phyloP scores from a whole-genome alignment of 176 grass and related monocot genomes.

The Microstegium vimineum region DNA sequence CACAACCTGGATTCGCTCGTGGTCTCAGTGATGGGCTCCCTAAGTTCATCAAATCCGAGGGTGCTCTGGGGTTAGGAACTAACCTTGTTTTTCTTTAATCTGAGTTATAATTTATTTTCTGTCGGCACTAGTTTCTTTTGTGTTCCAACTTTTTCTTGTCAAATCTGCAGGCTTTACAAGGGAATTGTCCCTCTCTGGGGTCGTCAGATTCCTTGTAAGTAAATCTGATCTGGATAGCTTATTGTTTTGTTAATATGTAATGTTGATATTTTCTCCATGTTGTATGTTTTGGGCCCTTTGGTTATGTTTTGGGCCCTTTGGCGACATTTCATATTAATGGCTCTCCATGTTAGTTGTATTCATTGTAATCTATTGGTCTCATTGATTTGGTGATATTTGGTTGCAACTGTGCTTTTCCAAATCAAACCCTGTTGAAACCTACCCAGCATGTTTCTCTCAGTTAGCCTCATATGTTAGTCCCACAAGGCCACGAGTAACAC shows the following conservation, averaged over 20 bases:
- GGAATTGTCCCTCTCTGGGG: conserved; percentile 69
- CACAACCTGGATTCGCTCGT: conserved; percentile 64
- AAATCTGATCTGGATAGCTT: not conserved
- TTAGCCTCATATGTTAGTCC: not conserved
- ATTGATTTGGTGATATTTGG: not conserved
- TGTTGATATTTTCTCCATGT: not conserved
- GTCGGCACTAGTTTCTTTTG: not conserved
- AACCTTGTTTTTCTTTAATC: not conserved
- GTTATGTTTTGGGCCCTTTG: not conserved
- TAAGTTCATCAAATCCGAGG: conserved; percentile 65
- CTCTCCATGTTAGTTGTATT: not conserved
- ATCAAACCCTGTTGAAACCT: not conserved
- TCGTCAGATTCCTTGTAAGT: conserved; percentile 73
- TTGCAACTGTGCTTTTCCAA: not conserved
- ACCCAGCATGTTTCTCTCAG: not conserved
- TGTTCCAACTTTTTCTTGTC: conserved; percentile 15
- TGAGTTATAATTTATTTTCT: not conserved
- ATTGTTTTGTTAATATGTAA: not conserved
- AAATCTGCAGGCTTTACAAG: conserved; percentile 51
- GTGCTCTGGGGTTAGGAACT: conserved; percentile 41
- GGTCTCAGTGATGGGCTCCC: conserved; percentile 57
- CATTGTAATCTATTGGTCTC: not conserved
- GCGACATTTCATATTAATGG: not conserved
- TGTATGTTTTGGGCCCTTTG: not conserved
- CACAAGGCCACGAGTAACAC: not conserved